Conservation (phyloP, 2,329 filamentous ascomycete species). For the Madurella fahalii region DNA sequence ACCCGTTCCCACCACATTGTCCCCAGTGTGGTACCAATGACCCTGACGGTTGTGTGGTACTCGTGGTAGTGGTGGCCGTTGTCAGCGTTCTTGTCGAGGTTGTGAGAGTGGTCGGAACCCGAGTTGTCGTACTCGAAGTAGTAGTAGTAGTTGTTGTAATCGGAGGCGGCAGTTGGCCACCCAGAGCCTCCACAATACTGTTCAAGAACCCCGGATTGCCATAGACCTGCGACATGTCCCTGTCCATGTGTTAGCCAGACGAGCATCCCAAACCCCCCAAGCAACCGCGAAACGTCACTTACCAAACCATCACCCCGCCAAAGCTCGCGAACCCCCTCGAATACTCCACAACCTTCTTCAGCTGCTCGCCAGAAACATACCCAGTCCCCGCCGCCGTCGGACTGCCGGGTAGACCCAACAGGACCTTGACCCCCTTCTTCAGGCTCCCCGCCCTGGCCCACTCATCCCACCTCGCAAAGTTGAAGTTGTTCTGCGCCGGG, state of each 20-base stretch:
- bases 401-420: conserved; percentile 58
- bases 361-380: conserved; percentile 46
- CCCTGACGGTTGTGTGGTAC: conserved; percentile 13
- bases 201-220: conserved; percentile 54
- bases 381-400: conserved; percentile 52
- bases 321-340: conserved; percentile 55
- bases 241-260: background rate
- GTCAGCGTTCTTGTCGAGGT: conserved; percentile 21
- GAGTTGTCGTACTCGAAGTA: conserved; percentile 2
- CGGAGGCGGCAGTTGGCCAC: background rate
- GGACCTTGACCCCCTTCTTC: conserved; percentile 57
- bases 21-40: conserved; percentile 32
- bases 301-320: conserved; percentile 62
- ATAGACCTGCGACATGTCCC: conserved; percentile 59
- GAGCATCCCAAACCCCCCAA: background rate
- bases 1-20: conserved; percentile 36
- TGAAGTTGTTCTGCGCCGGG: conserved; percentile 50
- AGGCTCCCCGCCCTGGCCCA: conserved; percentile 57
- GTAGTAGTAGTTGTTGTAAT: conserved; percentile 11
- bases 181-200: conserved; percentile 37
- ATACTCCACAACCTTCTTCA: conserved; percentile 51
- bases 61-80: conserved; percentile 20
- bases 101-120: conserved; percentile 1
- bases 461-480: conserved; percentile 60
- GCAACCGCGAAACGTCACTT: background rate